Evolutionary conservation across 2,329 filamentous ascomycete species (phyloP).

Genomic region (Neurospora sp.): DNA sequence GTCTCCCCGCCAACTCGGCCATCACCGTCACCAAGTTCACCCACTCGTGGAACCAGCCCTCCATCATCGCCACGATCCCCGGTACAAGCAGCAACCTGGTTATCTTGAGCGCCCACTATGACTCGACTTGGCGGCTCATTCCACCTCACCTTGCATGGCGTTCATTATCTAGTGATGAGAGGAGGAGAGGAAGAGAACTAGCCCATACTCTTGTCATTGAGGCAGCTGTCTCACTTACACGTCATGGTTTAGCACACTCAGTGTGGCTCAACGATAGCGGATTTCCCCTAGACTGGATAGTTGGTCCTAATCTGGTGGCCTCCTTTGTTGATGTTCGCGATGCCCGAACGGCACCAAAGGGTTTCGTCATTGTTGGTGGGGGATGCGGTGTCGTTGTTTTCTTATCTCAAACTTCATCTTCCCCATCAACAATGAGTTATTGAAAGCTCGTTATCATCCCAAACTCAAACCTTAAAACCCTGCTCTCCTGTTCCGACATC

Average conservation of each 20-base stretch:
- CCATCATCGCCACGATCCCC: conserved; percentile 36
- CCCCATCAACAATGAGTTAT: neutral
- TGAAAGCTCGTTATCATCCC: neutral
- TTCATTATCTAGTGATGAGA: neutral
- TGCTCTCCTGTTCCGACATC: neutral
- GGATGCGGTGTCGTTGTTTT: neutral
- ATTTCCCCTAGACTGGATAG: neutral
- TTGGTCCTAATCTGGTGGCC: neutral
- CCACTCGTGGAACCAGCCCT: conserved; percentile 34
- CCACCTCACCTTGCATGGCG: neutral
- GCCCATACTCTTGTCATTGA: neutral
- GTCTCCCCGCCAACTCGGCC: conserved; percentile 27
- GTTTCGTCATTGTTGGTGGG: too few species aligned
- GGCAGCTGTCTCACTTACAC: neutral
- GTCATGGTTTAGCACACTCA: neutral
- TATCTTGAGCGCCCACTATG: conserved; percentile 33
- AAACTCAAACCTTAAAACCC: neutral
- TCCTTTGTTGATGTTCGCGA: neutral
- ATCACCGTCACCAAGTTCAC: conserved; percentile 32
- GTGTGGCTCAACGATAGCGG: neutral
- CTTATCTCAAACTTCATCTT: neutral
- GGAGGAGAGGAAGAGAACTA: neutral
- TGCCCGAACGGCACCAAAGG: too few species aligned
- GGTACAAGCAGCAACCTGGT: conserved; percentile 27
- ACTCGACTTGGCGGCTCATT: conserved; percentile 24